These are phyloP conservation scores for Paecilomyces variotii DNA, from an alignment of 2,329 filamentous ascomycete genomes.

Conservation along the genomic window DNA sequence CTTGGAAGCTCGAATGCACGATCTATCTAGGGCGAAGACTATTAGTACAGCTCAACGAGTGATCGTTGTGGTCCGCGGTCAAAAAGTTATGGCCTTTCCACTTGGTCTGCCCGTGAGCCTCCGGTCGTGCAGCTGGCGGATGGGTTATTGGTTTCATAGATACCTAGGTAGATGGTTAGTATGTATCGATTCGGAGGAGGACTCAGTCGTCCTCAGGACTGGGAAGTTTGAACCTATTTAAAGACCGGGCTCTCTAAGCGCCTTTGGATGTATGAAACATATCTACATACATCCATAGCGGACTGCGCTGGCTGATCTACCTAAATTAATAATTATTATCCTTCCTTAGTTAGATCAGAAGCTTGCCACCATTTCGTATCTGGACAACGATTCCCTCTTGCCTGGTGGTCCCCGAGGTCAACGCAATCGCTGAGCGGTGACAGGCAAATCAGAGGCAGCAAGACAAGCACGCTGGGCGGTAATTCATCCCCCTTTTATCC, in stretches of 20 bases:
- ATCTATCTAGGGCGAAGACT: not conserved
- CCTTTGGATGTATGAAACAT: not conserved
- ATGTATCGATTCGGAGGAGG: not conserved
- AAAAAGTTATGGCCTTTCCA: not conserved
- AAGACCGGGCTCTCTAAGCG: not conserved
- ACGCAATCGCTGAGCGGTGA: not conserved
- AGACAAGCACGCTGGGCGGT: constrained; percentile 11
- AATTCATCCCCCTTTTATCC: not conserved
- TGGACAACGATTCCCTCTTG: not conserved
- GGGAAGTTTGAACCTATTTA: not conserved
- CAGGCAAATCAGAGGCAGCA: constrained; percentile 13
- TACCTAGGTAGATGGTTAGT: not conserved
- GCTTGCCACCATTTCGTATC: not conserved
- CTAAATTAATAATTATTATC: too few species aligned
- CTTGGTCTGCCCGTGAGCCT: not conserved
- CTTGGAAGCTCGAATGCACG: not conserved
- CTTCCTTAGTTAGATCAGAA: too few species aligned
- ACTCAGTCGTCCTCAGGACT: not conserved
- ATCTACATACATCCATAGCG: too few species aligned
- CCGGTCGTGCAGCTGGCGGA: not conserved
- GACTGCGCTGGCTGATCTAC: not conserved
- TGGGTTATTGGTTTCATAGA: not conserved
- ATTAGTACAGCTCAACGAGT: not conserved
- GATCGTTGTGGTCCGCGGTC: not conserved
- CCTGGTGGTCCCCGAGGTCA: not conserved